phyloP scores from a whole-genome alignment of 2,329 filamentous ascomycete genomes.

The Botrytis medusae region DNA sequence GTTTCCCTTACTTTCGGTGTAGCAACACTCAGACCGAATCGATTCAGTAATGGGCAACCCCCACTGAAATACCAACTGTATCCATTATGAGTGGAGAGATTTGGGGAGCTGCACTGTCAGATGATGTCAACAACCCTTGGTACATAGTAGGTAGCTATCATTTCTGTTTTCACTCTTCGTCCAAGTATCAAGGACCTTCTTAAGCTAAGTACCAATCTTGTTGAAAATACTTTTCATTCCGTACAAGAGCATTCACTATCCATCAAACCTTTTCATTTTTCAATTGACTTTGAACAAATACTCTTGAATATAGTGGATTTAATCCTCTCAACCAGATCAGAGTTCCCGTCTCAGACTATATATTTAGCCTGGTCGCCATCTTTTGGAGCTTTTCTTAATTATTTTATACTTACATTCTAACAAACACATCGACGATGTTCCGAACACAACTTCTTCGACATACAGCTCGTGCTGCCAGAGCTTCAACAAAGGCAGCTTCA shows the following conservation, averaged over 20 bases:
- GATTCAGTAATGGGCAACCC: background rate
- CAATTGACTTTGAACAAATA: background rate
- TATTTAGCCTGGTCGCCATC: background rate
- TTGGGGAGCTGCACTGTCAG: constrained; percentile 11
- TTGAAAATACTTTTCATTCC: background rate
- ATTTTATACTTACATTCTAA: background rate
- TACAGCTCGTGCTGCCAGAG: constrained; percentile 32
- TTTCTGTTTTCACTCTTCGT: constrained; percentile 3
- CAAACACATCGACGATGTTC: constrained; percentile 33
- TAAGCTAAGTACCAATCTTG: constrained; percentile 5
- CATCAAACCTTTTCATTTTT: too few relatives aligned
- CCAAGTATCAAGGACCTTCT: constrained; percentile 3
- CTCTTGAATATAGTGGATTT: background rate
- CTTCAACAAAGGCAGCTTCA: constrained; percentile 25
- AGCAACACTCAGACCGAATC: constrained; percentile 13
- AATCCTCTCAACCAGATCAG: background rate
- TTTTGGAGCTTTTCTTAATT: background rate
- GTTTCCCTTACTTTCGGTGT: constrained; percentile 5
- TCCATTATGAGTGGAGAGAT: constrained; percentile 16
- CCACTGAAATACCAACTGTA: constrained; percentile 13
- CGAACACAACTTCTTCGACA: constrained; percentile 36
- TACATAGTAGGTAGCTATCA: constrained; percentile 9
- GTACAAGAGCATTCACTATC: background rate
- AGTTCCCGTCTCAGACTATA: background rate
- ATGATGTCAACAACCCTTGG: constrained; percentile 21